Evolutionary conservation across 306 rosid species (phyloP).

Genomic region (Cotoneaster glaucophyllus): DNA sequence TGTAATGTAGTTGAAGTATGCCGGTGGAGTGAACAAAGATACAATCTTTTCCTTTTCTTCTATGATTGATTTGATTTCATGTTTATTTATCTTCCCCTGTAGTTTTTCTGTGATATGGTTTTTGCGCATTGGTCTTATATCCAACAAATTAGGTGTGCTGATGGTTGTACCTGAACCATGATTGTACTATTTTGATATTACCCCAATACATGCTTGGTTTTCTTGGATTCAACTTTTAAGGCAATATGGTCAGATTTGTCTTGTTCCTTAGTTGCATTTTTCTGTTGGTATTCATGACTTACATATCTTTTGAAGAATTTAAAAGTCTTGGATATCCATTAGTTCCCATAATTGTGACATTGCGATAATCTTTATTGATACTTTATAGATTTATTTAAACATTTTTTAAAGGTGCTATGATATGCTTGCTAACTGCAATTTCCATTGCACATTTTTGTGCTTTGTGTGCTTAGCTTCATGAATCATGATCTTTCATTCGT

Average conservation of each 20-base stretch:
- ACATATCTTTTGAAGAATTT: neutral
- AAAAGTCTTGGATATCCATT: neutral
- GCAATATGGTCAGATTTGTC: too few relatives aligned
- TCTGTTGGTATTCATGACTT: neutral
- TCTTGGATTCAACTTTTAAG: too few relatives aligned
- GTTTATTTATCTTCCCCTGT: neutral
- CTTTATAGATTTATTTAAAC: neutral
- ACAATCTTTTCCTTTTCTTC: neutral
- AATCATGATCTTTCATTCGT: neutral
- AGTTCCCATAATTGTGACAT: neutral
- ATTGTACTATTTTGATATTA: neutral
- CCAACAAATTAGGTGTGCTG: neutral
- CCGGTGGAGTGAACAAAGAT: neutral
- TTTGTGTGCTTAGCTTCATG: neutral
- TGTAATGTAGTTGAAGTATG: slow-evolving; percentile 12
- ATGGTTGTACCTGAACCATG: neutral
- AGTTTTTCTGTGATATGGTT: neutral
- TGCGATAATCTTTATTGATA: neutral
- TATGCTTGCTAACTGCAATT: neutral
- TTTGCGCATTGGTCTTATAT: neutral
- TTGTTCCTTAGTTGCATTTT: neutral
- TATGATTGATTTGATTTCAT: neutral
- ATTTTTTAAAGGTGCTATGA: neutral
- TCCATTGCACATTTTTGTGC: neutral
- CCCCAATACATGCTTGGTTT: neutral